phyloP scores from a whole-genome alignment of 345 rosid species.

The Acer saccharum region DNA sequence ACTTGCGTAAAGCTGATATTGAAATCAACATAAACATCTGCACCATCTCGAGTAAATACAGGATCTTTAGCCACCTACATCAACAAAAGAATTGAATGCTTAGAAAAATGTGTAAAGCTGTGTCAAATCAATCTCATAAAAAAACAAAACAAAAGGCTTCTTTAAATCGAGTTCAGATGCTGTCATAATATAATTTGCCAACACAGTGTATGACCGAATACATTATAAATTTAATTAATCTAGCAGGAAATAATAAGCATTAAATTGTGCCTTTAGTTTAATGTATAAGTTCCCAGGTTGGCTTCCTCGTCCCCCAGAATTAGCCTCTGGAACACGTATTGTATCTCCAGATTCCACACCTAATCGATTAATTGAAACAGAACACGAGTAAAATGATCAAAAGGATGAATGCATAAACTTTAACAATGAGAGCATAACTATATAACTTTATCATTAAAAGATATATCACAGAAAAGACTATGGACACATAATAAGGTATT shows the following conservation, averaged over 20 bases:
- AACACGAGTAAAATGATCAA: slow-evolving; percentile 6
- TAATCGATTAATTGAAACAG: slow-evolving; percentile 37
- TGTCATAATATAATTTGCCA: background rate
- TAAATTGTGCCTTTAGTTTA: slow-evolving; percentile 63
- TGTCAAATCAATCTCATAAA: background rate
- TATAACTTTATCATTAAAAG: background rate
- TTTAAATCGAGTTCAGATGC: background rate
- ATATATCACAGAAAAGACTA: slow-evolving; percentile 4
- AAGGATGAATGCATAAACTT: slow-evolving; percentile 6
- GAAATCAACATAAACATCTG: slow-evolving; percentile 82
- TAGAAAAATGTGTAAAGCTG: slow-evolving; percentile 1
- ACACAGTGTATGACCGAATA: background rate
- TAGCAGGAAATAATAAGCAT: background rate
- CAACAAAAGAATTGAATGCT: slow-evolving; percentile 16
- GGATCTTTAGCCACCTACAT: slow-evolving; percentile 81
- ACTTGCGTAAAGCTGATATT: slow-evolving; percentile 89
- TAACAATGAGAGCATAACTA: background rate
- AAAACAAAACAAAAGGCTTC: background rate
- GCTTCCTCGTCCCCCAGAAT: slow-evolving; percentile 55
- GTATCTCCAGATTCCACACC: slow-evolving; percentile 91
- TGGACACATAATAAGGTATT: background rate
- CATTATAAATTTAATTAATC: background rate
- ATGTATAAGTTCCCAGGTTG: slow-evolving; percentile 75
- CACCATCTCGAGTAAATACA: slow-evolving; percentile 80
- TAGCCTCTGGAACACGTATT: slow-evolving; percentile 64